Evolutionary conservation across 345 rosid genomes (phyloP).

Genomic region (Linum trigynum): DNA sequence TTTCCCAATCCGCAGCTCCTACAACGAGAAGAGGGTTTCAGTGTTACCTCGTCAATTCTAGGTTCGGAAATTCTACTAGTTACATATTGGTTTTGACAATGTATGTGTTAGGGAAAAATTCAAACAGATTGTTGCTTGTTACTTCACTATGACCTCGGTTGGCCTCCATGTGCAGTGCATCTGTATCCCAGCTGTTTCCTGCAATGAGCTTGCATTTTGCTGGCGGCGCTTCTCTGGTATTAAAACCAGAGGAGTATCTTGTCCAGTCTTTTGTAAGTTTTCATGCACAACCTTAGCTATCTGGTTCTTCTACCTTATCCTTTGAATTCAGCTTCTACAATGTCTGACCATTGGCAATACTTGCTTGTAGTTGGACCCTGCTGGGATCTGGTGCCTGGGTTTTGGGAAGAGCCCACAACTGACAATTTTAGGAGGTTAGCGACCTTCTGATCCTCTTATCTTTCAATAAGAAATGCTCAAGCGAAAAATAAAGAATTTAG

Average conservation of each 20-base stretch:
- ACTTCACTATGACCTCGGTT: too few relatives aligned
- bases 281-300: neutral
- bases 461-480: too few relatives aligned
- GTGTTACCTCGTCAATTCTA: conserved; percentile 34
- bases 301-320: neutral
- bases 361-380: neutral
- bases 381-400: neutral
- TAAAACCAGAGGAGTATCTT: conserved; percentile 4
- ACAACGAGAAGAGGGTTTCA: neutral
- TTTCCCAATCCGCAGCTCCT: conserved; percentile 1
- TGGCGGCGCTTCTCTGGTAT: neutral
- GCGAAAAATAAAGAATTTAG: too few relatives aligned
- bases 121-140: neutral
- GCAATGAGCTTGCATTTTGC: neutral
- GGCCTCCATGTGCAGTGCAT: neutral
- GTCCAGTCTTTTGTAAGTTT: neutral
- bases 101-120: neutral
- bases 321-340: neutral
- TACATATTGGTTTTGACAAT: neutral
- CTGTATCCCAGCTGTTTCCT: neutral
- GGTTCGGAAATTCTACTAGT: conserved; percentile 36
- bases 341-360: neutral
- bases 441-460: too few relatives aligned
- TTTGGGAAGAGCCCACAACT: neutral
- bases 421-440: conserved; percentile 5